phyloP scores from a whole-genome alignment of 495 filamentous ascomycete genomes.

The Penicillium paxilli region DNA sequence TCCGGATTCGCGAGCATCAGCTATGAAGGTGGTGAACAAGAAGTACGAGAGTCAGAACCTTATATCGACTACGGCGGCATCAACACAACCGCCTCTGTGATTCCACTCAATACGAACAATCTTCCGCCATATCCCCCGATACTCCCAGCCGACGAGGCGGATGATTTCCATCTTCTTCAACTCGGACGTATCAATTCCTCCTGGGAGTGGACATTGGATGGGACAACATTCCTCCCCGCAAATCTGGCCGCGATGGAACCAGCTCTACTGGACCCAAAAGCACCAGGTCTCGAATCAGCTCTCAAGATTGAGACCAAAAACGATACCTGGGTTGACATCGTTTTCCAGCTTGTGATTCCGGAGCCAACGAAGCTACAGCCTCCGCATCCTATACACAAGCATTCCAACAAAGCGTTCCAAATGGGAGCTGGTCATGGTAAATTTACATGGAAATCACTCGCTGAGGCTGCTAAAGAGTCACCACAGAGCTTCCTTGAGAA shows the following conservation, averaged over 20 bases:
- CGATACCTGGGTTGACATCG: slow-evolving; percentile 53
- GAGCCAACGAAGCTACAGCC: slow-evolving; percentile 18
- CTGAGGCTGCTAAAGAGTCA: slow-evolving; percentile 36
- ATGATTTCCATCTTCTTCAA: slow-evolving; percentile 36
- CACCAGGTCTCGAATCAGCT: slow-evolving; percentile 14
- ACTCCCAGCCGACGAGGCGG: slow-evolving; percentile 26
- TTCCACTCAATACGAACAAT: slow-evolving; percentile 28
- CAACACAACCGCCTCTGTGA: slow-evolving; percentile 30
- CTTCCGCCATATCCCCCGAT: slow-evolving; percentile 36
- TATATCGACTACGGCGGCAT: slow-evolving; percentile 42
- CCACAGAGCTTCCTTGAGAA: slow-evolving; percentile 46
- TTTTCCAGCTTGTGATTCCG: slow-evolving; percentile 33
- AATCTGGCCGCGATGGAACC: slow-evolving; percentile 21
- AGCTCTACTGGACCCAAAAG: slow-evolving; percentile 33
- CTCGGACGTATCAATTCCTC: slow-evolving; percentile 33
- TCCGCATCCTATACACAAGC: slow-evolving; percentile 56
- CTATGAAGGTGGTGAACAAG: slow-evolving; percentile 24
- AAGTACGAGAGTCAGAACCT: slow-evolving; percentile 19
- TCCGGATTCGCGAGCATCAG: slow-evolving; percentile 25
- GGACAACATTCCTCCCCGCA: slow-evolving; percentile 17
- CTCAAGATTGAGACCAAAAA: slow-evolving; percentile 47
- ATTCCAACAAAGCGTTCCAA: slow-evolving; percentile 50
- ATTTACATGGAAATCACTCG: slow-evolving; percentile 44
- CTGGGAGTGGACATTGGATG: slow-evolving; percentile 44
- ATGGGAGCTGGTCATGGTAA: slow-evolving; percentile 42